phyloP scores from a whole-genome alignment of 2,329 filamentous ascomycete species.

The Canariomyces notabilis region DNA sequence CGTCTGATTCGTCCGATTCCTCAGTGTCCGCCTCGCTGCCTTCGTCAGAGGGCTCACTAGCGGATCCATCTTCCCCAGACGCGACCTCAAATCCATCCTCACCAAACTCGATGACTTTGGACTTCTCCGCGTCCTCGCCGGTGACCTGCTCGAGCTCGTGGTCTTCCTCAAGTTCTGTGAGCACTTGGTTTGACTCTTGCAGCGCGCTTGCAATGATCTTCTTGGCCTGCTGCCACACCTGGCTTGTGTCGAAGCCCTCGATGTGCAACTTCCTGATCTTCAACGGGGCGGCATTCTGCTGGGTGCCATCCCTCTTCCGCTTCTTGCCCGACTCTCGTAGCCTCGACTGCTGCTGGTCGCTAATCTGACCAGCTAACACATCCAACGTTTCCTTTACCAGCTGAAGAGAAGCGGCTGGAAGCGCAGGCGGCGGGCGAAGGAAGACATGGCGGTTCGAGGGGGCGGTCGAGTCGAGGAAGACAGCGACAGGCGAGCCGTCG shows the following conservation, averaged over 20 bases:
- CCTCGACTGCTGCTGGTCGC: conserved; percentile 64
- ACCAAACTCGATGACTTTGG: conserved; percentile 16
- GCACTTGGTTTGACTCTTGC: conserved; percentile 41
- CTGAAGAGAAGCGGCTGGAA: conserved; percentile 65
- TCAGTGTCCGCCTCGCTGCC: conserved; percentile 21
- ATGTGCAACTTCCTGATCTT: conserved; percentile 79
- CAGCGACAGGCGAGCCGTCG: conserved; percentile 37
- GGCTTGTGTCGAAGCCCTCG: conserved; percentile 79
- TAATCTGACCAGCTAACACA: conserved; percentile 67
- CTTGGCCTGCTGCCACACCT: conserved; percentile 91
- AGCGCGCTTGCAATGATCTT: conserved; percentile 64
- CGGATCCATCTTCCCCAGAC: conserved; percentile 19
- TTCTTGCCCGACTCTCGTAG: conserved; percentile 62
- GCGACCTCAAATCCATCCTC: conserved; percentile 35
- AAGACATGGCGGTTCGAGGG: conserved; percentile 65
- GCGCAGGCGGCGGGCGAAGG: conserved; percentile 62
- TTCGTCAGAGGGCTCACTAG: conserved; percentile 10
- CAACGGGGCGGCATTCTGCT: conserved; percentile 49
- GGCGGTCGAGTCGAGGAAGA: conserved; percentile 53
- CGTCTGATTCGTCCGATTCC: conserved; percentile 20
- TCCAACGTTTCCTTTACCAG: conserved; percentile 79
- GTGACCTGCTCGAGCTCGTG: conserved; percentile 44
- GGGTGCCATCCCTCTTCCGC: conserved; percentile 59
- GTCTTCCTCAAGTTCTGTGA: conserved; percentile 46
- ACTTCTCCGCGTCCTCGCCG: conserved; percentile 3